Evolutionary conservation across 2,329 filamentous ascomycete genomes (phyloP).

Genomic region (Arthrobotrys megalospora): DNA sequence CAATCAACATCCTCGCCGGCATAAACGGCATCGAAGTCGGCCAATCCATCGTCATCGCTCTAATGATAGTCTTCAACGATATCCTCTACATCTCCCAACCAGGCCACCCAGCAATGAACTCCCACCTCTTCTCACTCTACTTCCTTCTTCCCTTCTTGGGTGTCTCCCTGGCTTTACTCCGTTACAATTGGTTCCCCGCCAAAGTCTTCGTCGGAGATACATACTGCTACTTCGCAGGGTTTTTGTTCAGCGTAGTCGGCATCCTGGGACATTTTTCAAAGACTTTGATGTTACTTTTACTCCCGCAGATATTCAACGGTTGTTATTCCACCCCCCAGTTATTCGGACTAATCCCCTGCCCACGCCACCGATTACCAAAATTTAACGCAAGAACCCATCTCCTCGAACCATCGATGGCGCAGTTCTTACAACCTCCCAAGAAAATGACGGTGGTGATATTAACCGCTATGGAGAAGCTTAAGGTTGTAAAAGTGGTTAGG

Average conservation of each 20-base stretch:
- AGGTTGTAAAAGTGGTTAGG: constrained; percentile 77
- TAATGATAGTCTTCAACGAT: constrained; percentile 88
- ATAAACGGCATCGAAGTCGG: constrained; percentile 98
- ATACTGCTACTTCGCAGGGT: constrained; percentile 99
- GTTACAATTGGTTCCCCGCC: constrained; percentile 96
- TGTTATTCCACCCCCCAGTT: constrained; percentile 92
- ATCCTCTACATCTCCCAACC: constrained; percentile 85
- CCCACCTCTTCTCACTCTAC: constrained; percentile 95
- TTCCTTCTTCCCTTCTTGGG: constrained; percentile 94
- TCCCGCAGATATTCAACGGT: constrained; percentile 98
- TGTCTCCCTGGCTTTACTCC: constrained; percentile 86
- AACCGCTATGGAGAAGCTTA: constrained; percentile 78
- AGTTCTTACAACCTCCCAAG: constrained; percentile 77
- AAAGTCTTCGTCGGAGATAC: constrained; percentile 97
- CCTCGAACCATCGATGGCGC: constrained; percentile 86
- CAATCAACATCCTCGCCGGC: constrained; percentile 99
- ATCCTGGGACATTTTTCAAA: constrained; percentile 99
- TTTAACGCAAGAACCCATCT: constrained; percentile 89
- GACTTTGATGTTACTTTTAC: constrained; percentile 88
- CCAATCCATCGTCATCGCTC: constrained; percentile 91
- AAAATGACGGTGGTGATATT: constrained; percentile 76
- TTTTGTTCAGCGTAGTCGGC: constrained; percentile 97
- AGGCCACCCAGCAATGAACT: constrained; percentile 93
- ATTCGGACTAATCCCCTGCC: constrained; percentile 90
- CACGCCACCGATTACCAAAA: constrained; percentile 88